Conservation (phyloP, 2,329 filamentous ascomycete genomes). For the Fonsecaea erecta region DNA sequence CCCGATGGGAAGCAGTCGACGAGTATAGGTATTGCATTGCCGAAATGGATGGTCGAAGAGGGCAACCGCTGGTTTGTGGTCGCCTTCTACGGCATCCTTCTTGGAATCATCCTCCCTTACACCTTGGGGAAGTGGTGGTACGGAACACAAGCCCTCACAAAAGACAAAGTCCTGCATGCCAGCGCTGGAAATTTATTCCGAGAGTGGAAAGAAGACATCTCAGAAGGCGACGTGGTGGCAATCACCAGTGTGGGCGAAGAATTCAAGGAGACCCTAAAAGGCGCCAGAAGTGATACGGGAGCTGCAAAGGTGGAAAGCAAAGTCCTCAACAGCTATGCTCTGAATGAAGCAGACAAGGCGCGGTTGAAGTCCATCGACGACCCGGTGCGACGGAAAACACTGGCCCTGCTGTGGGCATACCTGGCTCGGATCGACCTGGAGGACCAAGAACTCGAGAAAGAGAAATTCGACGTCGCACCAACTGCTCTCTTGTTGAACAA, state of each 20-base stretch:
- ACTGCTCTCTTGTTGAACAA: conserved; percentile 84
- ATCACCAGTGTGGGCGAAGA: conserved; percentile 86
- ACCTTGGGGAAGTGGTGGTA: conserved; percentile 99
- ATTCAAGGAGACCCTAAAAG: conserved; percentile 75
- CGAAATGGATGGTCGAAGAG: conserved; percentile 88
- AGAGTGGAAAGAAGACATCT: conserved; percentile 84
- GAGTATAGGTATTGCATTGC: conserved; percentile 95
- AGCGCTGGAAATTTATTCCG: conserved; percentile 94
- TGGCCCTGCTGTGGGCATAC: conserved; percentile 94
- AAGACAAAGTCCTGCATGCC: conserved; percentile 89
- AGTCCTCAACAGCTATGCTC: conserved; percentile 67
- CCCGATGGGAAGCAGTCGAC: conserved; percentile 98
- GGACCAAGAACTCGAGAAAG: conserved; percentile 71
- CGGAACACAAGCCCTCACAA: conserved; percentile 87
- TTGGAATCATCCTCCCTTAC: conserved; percentile 90
- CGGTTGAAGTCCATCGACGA: conserved; percentile 81
- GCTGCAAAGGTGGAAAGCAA: conserved; percentile 83
- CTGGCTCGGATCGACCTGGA: conserved; percentile 84
- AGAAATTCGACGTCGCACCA: conserved; percentile 88
- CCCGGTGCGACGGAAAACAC: conserved; percentile 78
- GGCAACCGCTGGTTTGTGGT: conserved; percentile 96
- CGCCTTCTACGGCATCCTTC: conserved; percentile 81
- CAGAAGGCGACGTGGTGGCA: conserved; percentile 76
- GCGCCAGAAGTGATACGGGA: conserved; percentile 77
- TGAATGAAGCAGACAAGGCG: conserved; percentile 74